Conservation (phyloP, 371 early-diverging fungal species). For the Rhizopus sp. region DNA sequence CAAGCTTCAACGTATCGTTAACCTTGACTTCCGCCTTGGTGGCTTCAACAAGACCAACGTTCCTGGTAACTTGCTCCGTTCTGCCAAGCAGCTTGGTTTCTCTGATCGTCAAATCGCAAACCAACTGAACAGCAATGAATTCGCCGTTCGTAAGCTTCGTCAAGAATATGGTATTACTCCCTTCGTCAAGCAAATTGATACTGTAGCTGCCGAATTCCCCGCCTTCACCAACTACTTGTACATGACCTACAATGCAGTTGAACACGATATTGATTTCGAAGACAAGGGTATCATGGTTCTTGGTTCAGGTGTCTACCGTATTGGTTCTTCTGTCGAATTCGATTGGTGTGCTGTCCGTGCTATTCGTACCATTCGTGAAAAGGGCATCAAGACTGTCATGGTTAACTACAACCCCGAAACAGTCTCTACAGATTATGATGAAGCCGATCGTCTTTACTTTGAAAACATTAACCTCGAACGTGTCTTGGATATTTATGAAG, state of each 20-base stretch:
- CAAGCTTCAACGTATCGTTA: constrained; percentile 75
- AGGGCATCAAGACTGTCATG: constrained; percentile 90
- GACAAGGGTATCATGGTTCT: constrained; percentile 93
- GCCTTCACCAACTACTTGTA: constrained; percentile 95
- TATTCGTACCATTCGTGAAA: constrained; percentile 84
- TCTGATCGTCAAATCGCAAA: constrained; percentile 87
- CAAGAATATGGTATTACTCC: constrained; percentile 79
- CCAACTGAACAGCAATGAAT: constrained; percentile 79
- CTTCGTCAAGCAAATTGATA: constrained; percentile 96
- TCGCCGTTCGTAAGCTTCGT: constrained; percentile 84
- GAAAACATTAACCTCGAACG: constrained; percentile 90
- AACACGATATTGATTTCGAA: constrained; percentile 85
- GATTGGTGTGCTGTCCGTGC: constrained; percentile 97
- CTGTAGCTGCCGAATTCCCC: constrained; percentile 97
- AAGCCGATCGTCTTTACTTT: constrained; percentile 94
- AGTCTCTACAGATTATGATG: constrained; percentile 96
- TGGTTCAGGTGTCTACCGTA: constrained; percentile 96
- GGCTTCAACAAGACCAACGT: constrained; percentile 50
- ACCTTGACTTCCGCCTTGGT: constrained; percentile 47
- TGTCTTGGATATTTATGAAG: constrained; percentile 92
- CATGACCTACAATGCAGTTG: constrained; percentile 91
- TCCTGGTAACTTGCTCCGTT: constrained; percentile 63
- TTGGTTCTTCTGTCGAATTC: constrained; percentile 95
- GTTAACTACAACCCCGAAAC: constrained; percentile 98
- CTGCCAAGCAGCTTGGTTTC: constrained; percentile 92